Base-by-base conservation (phyloP, 352 stramenopile genomes). In the Blastocystis hominis region DNA sequence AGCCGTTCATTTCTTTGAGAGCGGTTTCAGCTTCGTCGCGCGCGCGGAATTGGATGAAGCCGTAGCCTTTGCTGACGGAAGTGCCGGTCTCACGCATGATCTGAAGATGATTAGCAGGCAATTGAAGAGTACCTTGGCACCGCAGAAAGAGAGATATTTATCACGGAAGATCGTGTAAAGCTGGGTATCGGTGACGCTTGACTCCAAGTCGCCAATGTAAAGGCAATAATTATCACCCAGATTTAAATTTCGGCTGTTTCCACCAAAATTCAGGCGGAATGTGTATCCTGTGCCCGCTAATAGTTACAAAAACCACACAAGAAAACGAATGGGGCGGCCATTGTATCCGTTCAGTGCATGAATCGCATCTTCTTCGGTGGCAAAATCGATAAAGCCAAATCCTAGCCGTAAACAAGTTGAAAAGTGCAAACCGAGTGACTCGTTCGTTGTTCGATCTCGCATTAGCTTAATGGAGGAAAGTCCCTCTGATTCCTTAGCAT, bases 321-420 rank as follows among this genome's bases (percentile, higher is more conserved):
- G 13, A 4, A 42, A 61, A 84, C 72, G 72, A 84, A 84, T 84
- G 55, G 72, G 72, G 68, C 72, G 72, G 50, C 72, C 72, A 24
- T 84, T 84, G 44, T 84, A 84, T 40, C 72, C 72, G 44, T 84
- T 84, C 10, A 84, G 44, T 9, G 47, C 72, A 44, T 84, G 66
- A 30, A 84, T 84, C 5, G 72, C 72, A 68, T 84, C 72, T 68
- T 84, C 72, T 47, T 84, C 72, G 10, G 72, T 84, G 9, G 72
- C 72, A 84, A 84, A 84, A 42, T 84, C 72, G 72, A 84, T 84
- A 30, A 84, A 84, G 5, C 72, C 72, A 69, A 84, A 84, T 17
- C 72, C 72, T 84, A 66, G 5, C 17, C 44, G 9, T 47, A n/a
- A 38, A 55, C 36, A 5, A 5, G 13, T 24, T 17, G 46, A 36